A percentile compares a stretch with the other conserved stretches of the same genome.
Evolutionary conservation across 495 filamentous ascomycete genomes (phyloP).

Genomic region (Trichoderma gamsii): DNA sequence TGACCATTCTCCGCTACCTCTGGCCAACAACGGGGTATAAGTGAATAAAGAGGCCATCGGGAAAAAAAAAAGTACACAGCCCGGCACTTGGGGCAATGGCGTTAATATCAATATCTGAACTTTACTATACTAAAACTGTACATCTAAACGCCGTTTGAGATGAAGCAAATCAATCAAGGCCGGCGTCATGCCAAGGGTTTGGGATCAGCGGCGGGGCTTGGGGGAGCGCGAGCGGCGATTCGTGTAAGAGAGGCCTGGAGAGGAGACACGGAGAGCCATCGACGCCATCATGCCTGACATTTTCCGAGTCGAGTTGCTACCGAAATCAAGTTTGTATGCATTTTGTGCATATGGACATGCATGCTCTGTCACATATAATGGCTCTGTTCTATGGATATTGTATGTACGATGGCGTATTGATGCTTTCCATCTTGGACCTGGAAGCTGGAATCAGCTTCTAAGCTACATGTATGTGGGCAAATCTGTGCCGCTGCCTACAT

Average conservation of each 20-base stretch:
- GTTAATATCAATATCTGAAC: neutral
- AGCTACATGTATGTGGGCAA: too few species aligned
- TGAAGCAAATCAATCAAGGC: neutral
- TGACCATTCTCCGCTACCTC: neutral
- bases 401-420: neutral
- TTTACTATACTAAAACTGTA: neutral
- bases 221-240: neutral
- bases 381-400: neutral
- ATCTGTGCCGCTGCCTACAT: too few species aligned
- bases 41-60: too few species aligned
- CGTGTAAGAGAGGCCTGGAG: neutral
- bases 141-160: neutral
- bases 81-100: neutral
- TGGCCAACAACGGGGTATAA: neutral
- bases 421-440: neutral
- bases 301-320: neutral
- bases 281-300: slow-evolving; percentile 9
- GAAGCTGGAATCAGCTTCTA: neutral
- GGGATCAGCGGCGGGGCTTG: slow-evolving; percentile 10
- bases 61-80: neutral
- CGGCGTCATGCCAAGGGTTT: slow-evolving; percentile 7
- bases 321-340: neutral
- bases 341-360: neutral
- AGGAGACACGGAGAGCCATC: neutral
- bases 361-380: neutral